Percentiles rank a stretch among this genome's conserved stretches.
phyloP scores from a whole-genome alignment of 2,329 filamentous ascomycete species.

The Xylaria sp. region DNA sequence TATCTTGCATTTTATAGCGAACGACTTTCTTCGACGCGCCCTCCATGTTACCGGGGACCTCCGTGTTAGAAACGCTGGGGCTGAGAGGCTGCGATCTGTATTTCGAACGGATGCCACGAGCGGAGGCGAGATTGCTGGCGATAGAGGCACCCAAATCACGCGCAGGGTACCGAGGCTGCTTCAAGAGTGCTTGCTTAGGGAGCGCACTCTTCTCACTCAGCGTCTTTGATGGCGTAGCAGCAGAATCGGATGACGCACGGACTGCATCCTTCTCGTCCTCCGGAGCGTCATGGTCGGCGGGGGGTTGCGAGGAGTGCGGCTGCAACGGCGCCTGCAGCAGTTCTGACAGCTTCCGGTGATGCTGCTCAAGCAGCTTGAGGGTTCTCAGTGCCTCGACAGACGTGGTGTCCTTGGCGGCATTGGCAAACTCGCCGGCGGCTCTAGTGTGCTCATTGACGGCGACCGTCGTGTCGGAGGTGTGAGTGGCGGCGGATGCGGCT shows the following conservation, averaged over 20 bases:
- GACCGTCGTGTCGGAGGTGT: conserved; percentile 69
- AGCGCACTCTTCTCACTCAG: conserved; percentile 27
- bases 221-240: conserved; percentile 24
- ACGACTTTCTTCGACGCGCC: conserved; percentile 47
- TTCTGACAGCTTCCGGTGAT: conserved; percentile 78
- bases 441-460: conserved; percentile 84
- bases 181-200: conserved; percentile 34
- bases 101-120: conserved; percentile 67
- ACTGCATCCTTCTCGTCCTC: conserved; percentile 36
- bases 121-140: conserved; percentile 80
- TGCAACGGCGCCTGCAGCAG: conserved; percentile 68
- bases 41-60: conserved; percentile 65
- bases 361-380: conserved; percentile 75
- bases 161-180: conserved; percentile 48
- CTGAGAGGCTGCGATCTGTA: conserved; percentile 63
- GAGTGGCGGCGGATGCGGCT: conserved; percentile 71
- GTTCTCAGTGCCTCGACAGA: conserved; percentile 73
- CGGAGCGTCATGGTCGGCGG: conserved; percentile 35
- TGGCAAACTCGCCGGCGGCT: conserved; percentile 83
- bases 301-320: conserved; percentile 38
- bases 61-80: conserved; percentile 68
- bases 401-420: conserved; percentile 67
- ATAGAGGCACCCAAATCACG: conserved; percentile 77
- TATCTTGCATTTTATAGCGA: conserved; percentile 49
- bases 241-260: conserved; percentile 19